Evolutionary conservation across 768 basidiomycete genomes (phyloP).

Genomic region (Termitomyces sp.): DNA sequence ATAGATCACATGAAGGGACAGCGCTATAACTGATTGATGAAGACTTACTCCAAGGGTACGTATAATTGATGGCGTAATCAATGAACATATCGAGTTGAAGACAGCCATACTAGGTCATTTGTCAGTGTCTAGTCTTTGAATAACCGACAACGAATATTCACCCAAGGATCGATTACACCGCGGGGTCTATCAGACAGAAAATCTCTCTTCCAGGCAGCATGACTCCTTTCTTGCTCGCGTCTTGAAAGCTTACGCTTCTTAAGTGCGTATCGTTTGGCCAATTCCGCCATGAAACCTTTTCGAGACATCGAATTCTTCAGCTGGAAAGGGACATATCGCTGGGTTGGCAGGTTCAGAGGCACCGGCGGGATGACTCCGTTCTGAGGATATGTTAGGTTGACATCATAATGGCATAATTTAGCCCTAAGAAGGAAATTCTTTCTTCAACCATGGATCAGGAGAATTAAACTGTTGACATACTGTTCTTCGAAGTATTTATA

Average conservation of each 20-base stretch:
- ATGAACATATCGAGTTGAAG: constrained; percentile 59
- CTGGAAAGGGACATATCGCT: constrained; percentile 31
- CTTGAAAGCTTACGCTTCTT: constrained; percentile 17
- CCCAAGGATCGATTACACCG: constrained; percentile 56
- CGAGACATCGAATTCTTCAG: constrained; percentile 13
- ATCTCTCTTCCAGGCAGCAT: constrained; percentile 42
- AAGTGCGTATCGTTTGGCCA: constrained; percentile 19
- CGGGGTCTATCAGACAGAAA: constrained; percentile 41
- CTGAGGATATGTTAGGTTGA: constrained; percentile 71
- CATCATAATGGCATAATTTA: constrained; percentile 59
- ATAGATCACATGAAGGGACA: neutral
- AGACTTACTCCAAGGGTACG: constrained; percentile 52
- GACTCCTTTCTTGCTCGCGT: constrained; percentile 21
- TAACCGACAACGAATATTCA: constrained; percentile 18
- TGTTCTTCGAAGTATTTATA: constrained; percentile 67
- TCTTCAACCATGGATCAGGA: neutral
- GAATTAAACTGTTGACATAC: constrained; percentile 34
- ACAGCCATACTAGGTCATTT: constrained; percentile 53
- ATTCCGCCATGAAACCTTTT: constrained; percentile 17
- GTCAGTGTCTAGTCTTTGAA: constrained; percentile 1
- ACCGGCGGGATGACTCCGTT: constrained; percentile 44
- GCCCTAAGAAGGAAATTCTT: constrained; percentile 30
- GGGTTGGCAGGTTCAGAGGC: constrained; percentile 28
- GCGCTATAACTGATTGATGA: neutral
- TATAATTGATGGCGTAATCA: constrained; percentile 72